A percentile compares a stretch with the other conserved stretches of the same genome.
phyloP scores from a whole-genome alignment of 768 basidiomycete genomes.

The Hypholoma sublateritium region DNA sequence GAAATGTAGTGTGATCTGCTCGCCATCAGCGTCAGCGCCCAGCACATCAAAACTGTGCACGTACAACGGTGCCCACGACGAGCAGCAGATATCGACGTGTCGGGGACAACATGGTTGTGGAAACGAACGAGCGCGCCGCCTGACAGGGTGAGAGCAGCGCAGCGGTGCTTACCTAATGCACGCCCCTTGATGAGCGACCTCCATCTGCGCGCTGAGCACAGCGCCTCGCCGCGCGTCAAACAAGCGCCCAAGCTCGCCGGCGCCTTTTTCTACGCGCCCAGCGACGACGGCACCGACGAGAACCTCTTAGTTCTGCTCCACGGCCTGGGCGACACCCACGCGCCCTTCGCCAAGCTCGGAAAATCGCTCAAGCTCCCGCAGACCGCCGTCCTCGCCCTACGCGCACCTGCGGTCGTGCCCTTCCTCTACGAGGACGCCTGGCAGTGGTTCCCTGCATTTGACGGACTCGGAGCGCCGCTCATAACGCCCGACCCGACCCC shows the following conservation, averaged over 20 bases:
- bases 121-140: neutral
- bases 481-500: slow-evolving; percentile 70
- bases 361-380: slow-evolving; percentile 81
- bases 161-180: too few relatives aligned
- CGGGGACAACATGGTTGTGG: neutral
- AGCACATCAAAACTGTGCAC: neutral
- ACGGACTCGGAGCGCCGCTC: slow-evolving; percentile 73
- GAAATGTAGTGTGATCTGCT: slow-evolving; percentile 1
- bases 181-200: slow-evolving; percentile 27
- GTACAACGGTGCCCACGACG: slow-evolving; percentile 1
- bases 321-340: slow-evolving; percentile 82
- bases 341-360: slow-evolving; percentile 76
- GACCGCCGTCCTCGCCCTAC: slow-evolving; percentile 79
- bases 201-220: slow-evolving; percentile 31
- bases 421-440: slow-evolving; percentile 77
- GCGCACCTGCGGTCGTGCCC: slow-evolving; percentile 79
- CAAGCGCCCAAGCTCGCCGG: slow-evolving; percentile 44
- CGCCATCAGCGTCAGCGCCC: neutral
- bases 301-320: slow-evolving; percentile 85
- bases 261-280: slow-evolving; percentile 67
- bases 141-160: neutral
- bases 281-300: slow-evolving; percentile 82
- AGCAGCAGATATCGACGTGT: neutral
- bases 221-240: slow-evolving; percentile 40
- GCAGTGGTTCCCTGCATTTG: slow-evolving; percentile 88